These are phyloP conservation scores for Barbatosphaeria neglecta DNA, from an alignment of 495 filamentous ascomycete genomes.

Conservation along the genomic window DNA sequence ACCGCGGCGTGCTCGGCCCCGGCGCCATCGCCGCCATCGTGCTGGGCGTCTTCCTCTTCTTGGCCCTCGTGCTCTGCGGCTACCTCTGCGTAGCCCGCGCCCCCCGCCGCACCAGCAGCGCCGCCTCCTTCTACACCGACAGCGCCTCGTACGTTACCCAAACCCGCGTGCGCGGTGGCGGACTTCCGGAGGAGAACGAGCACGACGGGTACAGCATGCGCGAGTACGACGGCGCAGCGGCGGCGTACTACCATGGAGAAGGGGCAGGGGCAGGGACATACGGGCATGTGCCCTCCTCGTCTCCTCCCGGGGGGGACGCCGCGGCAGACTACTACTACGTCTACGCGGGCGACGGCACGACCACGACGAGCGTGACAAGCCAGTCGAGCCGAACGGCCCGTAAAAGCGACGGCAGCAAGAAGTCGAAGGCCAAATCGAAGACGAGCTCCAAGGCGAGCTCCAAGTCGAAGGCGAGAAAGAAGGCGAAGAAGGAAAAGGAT, in stretches of 20 bases:
- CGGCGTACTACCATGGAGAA: not conserved
- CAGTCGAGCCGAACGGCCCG: not conserved
- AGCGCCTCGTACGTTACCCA: not conserved
- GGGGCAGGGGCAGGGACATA: too few species aligned
- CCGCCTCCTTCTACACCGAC: not conserved
- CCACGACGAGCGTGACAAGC: not conserved
- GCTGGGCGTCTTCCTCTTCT: not conserved
- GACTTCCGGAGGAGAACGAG: not conserved
- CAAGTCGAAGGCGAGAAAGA: too few species aligned
- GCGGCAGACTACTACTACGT: too few species aligned
- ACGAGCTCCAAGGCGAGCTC: too few species aligned
- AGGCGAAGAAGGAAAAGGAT: too few species aligned
- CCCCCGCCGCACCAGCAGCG: not conserved
- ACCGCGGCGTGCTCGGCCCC: not conserved
- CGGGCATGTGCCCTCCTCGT: too few species aligned
- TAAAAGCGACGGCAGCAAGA: slow-evolving; percentile 20
- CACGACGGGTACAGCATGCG: too few species aligned
- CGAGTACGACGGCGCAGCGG: not conserved
- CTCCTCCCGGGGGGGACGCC: too few species aligned
- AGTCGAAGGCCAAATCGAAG: too few species aligned
- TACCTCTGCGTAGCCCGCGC: not conserved
- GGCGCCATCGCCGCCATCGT: not conserved
- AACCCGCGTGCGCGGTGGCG: not conserved
- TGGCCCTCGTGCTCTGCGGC: not conserved
- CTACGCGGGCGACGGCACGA: not conserved